Percentiles rank a stretch among this genome's conserved stretches.
Evolutionary conservation across 371 early-diverging fungal species (phyloP).

Genomic region (Chytridium lagenaria): DNA sequence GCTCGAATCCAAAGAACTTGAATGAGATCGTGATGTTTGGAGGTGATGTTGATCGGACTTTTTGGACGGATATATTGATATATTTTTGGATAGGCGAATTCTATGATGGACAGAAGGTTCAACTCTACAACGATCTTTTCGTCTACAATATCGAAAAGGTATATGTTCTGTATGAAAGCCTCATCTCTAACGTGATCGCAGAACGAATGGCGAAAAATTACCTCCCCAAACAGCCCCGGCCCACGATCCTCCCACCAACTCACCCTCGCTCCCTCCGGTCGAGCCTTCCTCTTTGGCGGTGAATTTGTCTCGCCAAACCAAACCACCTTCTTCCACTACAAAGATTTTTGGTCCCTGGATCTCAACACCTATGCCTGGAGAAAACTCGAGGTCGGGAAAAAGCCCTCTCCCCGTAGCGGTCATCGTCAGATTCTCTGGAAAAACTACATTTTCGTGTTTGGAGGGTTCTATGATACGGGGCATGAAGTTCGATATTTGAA

Average conservation of each 20-base stretch:
- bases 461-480: constrained; percentile 68
- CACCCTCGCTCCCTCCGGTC: constrained; percentile 59
- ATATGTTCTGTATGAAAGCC: neutral
- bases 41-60: constrained; percentile 30
- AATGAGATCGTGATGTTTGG: constrained; percentile 68
- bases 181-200: constrained; percentile 32
- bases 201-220: constrained; percentile 63
- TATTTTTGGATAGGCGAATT: constrained; percentile 52
- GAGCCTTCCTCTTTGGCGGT: constrained; percentile 64
- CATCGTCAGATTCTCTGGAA: constrained; percentile 65
- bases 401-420: constrained; percentile 55
- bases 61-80: neutral
- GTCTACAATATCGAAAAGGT: constrained; percentile 61
- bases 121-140: constrained; percentile 54
- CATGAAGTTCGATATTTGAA: constrained; percentile 63
- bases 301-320: constrained; percentile 66
- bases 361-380: constrained; percentile 68
- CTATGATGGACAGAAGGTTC: constrained; percentile 60
- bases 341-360: constrained; percentile 71
- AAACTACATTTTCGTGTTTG: constrained; percentile 64
- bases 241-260: constrained; percentile 69
- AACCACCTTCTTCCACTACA: constrained; percentile 67
- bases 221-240: constrained; percentile 65
- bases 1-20: constrained; percentile 61
- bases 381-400: constrained; percentile 57